These are phyloP conservation scores for Dactylonectria estremocensis DNA, from an alignment of 2,329 filamentous ascomycete genomes.

Conservation along the genomic window DNA sequence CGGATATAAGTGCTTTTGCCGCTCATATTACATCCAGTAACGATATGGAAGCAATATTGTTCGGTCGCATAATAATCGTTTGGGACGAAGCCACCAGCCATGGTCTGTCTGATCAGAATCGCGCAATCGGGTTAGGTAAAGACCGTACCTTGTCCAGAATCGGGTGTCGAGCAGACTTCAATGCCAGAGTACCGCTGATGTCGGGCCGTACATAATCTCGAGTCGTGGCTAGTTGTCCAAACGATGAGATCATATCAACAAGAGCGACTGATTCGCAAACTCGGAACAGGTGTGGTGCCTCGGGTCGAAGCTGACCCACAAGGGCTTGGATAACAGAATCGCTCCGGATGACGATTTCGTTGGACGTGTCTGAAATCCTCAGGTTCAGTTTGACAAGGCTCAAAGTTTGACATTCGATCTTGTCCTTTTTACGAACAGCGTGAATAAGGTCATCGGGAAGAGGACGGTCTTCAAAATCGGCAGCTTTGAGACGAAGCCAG, in stretches of 20 bases:
- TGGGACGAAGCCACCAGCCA: conserved; percentile 80
- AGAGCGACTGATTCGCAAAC: conserved; percentile 90
- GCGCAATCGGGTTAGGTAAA: conserved; percentile 24
- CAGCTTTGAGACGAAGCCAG: conserved; percentile 77
- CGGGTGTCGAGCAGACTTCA: conserved; percentile 84
- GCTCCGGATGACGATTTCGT: conserved; percentile 87
- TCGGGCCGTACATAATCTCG: conserved; percentile 75
- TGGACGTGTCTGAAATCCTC: conserved; percentile 84
- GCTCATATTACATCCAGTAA: conserved; percentile 98
- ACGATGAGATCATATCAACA: conserved; percentile 87
- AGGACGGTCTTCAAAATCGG: conserved; percentile 72
- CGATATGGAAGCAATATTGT: conserved; percentile 88
- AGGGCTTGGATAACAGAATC: conserved; percentile 82
- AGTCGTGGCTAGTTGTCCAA: conserved; percentile 80
- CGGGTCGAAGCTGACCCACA: conserved; percentile 78
- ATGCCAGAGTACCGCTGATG: conserved; percentile 76
- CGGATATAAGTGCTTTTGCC: conserved; percentile 97
- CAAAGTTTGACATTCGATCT: conserved; percentile 89
- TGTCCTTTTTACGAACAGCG: conserved; percentile 77
- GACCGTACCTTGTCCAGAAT: conserved; percentile 76
- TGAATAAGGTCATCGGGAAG: conserved; percentile 85
- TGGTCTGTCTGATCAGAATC: conserved; percentile 60
- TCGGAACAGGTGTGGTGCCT: conserved; percentile 83
- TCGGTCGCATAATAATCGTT: conserved; percentile 92
- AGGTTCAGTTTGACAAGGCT: conserved; percentile 85